A percentile compares a stretch with the other conserved stretches of the same genome.
These are phyloP conservation scores for Plasmopara muralis DNA, from an alignment of 352 stramenopile species.

Conservation along the genomic window DNA sequence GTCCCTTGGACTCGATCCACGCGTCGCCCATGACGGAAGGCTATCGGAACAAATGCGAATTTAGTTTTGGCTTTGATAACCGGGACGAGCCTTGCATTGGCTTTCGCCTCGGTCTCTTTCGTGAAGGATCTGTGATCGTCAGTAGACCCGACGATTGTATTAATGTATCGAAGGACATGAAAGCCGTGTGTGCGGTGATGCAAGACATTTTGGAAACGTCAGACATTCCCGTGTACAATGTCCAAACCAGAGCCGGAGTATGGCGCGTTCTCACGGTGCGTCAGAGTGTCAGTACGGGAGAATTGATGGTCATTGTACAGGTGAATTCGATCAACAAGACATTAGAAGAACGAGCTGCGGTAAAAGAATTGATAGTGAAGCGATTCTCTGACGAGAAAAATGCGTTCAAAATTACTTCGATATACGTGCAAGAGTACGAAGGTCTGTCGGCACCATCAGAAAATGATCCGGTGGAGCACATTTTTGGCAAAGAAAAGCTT, in stretches of 20 bases:
- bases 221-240: conserved; percentile 61
- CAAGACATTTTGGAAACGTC: conserved; percentile 54
- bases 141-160: conserved; percentile 61
- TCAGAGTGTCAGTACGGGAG: conserved; percentile 50
- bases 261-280: conserved; percentile 77
- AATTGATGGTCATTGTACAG: conserved; percentile 79
- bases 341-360: conserved; percentile 24
- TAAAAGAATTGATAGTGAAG: conserved; percentile 43
- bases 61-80: conserved; percentile 89
- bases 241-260: conserved; percentile 58
- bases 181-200: conserved; percentile 61
- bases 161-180: conserved; percentile 80
- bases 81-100: conserved; percentile 75
- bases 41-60: conserved; percentile 98
- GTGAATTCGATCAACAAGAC: conserved; percentile 46
- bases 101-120: conserved; percentile 83
- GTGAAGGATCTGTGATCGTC: conserved; percentile 65
- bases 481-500: conserved; percentile 66
- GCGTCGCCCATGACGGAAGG: conserved; percentile 77
- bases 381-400: conserved; percentile 34
- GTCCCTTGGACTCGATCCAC: conserved; percentile 81
- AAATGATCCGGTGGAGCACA: conserved; percentile 80
- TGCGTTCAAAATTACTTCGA: conserved; percentile 69
- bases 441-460: conserved; percentile 84
- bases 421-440: conserved; percentile 91